phyloP scores from a whole-genome alignment of 2,329 filamentous ascomycete species.

The Gnomoniopsis sp. region DNA sequence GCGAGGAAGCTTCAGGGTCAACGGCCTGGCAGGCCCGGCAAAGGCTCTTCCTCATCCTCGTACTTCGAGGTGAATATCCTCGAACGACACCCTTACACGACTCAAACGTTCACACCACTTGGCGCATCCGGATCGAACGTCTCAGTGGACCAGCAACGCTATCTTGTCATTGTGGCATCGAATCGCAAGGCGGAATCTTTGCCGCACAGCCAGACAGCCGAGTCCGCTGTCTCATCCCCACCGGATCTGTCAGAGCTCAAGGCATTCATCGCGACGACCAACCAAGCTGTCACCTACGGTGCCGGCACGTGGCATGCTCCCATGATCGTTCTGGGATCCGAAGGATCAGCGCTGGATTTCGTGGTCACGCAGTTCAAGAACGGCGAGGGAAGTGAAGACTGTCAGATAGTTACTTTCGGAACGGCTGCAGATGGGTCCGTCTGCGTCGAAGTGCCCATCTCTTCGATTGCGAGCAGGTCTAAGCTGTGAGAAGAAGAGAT shows the following conservation, averaged over 20 bases:
- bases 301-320: conserved; percentile 94
- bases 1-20: conserved; percentile 49
- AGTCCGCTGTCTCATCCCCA: conserved; percentile 28
- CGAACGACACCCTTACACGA: conserved; percentile 90
- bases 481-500: neutral
- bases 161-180: conserved; percentile 87
- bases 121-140: conserved; percentile 28
- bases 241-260: conserved; percentile 69
- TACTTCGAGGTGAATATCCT: conserved; percentile 69
- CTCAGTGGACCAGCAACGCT: conserved; percentile 42
- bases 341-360: conserved; percentile 67
- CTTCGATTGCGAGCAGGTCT: neutral
- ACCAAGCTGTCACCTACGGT: conserved; percentile 87
- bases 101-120: conserved; percentile 88
- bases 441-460: conserved; percentile 2
- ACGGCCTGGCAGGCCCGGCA: neutral
- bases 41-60: conserved; percentile 13
- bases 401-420: conserved; percentile 67
- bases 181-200: conserved; percentile 41
- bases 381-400: conserved; percentile 78
- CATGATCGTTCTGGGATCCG: conserved; percentile 77
- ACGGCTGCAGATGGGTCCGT: conserved; percentile 7
- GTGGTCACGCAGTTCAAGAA: conserved; percentile 88
- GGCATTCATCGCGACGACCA: conserved; percentile 75
- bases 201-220: neutral